Percentiles rank a stretch among this genome's conserved stretches.
These are phyloP conservation scores for Malbranchea zuffiana DNA, from an alignment of 2,329 filamentous ascomycete species.

Conservation along the genomic window DNA sequence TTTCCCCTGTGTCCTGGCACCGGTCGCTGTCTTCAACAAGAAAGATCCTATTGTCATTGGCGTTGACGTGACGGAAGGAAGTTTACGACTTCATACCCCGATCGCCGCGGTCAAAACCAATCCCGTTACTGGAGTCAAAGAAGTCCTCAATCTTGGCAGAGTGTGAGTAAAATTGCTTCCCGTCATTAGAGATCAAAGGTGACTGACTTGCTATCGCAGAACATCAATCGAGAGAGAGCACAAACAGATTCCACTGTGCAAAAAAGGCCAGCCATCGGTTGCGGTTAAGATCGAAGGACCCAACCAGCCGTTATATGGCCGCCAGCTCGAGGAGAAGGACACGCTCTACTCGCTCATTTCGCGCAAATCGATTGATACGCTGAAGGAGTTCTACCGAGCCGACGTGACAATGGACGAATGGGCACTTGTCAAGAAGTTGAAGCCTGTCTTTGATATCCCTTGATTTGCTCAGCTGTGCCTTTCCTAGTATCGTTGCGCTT, in stretches of 20 bases:
- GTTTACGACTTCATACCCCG: constrained; percentile 75
- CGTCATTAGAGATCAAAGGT: constrained; percentile 12
- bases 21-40: constrained; percentile 97
- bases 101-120: constrained; percentile 80
- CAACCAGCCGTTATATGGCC: constrained; percentile 87
- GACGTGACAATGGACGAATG: constrained; percentile 91
- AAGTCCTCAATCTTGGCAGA: constrained; percentile 75
- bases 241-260: constrained; percentile 84
- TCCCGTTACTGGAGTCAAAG: constrained; percentile 65
- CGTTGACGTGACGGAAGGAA: constrained; percentile 89
- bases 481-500: no score
- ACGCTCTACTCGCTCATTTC: constrained; percentile 79
- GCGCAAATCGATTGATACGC: constrained; percentile 76
- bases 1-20: constrained; percentile 84
- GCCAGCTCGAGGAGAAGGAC: constrained; percentile 88
- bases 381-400: constrained; percentile 88
- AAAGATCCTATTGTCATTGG: constrained; percentile 89
- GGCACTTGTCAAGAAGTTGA: constrained; percentile 87
- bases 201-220: constrained; percentile 38
- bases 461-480: no score
- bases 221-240: constrained; percentile 94
- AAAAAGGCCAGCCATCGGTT: constrained; percentile 93
- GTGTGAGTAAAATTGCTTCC: constrained; percentile 55
- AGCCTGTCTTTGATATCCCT: constrained; percentile 81
- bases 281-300: constrained; percentile 94